Base-by-base conservation (phyloP, 2,329 filamentous ascomycete genomes). In the Fusarium lateritium region DNA sequence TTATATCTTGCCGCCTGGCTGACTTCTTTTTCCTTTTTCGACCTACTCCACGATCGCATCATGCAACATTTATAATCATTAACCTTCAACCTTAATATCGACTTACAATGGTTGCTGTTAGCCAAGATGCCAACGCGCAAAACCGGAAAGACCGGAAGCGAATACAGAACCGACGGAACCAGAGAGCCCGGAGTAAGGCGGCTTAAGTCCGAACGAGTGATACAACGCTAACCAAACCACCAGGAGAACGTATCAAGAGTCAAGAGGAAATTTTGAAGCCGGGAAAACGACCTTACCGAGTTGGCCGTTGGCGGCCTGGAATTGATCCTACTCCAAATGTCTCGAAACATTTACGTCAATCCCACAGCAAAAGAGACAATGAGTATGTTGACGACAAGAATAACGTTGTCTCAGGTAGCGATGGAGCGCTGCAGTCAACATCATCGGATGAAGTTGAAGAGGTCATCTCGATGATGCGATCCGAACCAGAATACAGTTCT, bases 131-230 rank as follows among this genome's bases (percentile, higher is more conserved):
- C 21, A n/a, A 22, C 5, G 34, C 28, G 1, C 42, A 61, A 5
- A 55, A 69, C 19, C 58, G 43, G 17, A 59, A 56, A 28, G 55
- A 69, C 1, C 56, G 53, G 2, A 67, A 71, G 33, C 44, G 42
- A n/a, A 8, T 40, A 2, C 62, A 71, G 33, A 71, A 69, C 44
- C 56, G 68, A 7, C 13, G 57, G 11, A 69, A 69, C 14, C 68
- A 72, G 21, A 59, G 68, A 56, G 65, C 58, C 5, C 59, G 56
- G n/a, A 62, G 69, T 71, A 60, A 56, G 51, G 11, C 17, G 4
- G 11, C 5, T 15, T 47, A 17, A 24, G 15, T 33, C 42, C 22
- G 38, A 17, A 8, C 2, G 5, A 36, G 13, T 17, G 21, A 5
- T n/a, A 21, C 10, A 21, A 15, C 11, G 59, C 47, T 60, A 8